Base-by-base conservation (phyloP, 2,329 filamentous ascomycete genomes). In the Cryoendolithus antarcticus region DNA sequence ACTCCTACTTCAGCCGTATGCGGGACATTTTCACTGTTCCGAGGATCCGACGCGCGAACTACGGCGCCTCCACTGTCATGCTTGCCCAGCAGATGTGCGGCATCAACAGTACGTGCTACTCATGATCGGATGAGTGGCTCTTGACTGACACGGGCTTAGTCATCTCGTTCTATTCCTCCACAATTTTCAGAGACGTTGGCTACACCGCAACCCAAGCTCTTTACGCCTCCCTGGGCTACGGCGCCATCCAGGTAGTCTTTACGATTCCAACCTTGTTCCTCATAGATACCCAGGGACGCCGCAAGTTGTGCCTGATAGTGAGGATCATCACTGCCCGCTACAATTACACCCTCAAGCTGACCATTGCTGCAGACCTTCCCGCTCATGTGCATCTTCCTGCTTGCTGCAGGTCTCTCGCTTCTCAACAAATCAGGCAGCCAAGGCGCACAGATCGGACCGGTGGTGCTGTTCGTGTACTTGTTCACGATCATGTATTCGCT, bases 401-500 rank as follows among this genome's bases (percentile, higher is more conserved):
- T 74, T 36, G 66, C 69, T 43, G 64, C 64, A 5, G 51, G 69
- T 58, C 53, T 65, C 10, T 64, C 59, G 5, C 52, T 66, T 27
- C 58, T 59, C 33, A 51, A 57, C 47, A 32, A 47, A 47, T 48
- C 38, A 33, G 35, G 38, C 47, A 46, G 49, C 41, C 4, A 50
- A 48, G 47, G 44, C 21, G 59, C 52, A 24, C 58, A 51, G 19
- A 58, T 66, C 28, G 62, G 61, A 4, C 52, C 57, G 1, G 58
- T 60, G 4, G 61, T 64, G 1, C 42, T 59, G 36, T 60, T 59
- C 35, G 59, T 65, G 38, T 74, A 66, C 59, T 57, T 71, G 11
- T 72, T 72, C 50, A 69, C 69, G 47, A 62, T 71, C 10, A 64
- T 66, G 19, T 72, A 72, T 49, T 66, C 62, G 0, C 63, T 67